Conservation (phyloP, 2,329 filamentous ascomycete species). For the Aaosphaeria arxii region DNA sequence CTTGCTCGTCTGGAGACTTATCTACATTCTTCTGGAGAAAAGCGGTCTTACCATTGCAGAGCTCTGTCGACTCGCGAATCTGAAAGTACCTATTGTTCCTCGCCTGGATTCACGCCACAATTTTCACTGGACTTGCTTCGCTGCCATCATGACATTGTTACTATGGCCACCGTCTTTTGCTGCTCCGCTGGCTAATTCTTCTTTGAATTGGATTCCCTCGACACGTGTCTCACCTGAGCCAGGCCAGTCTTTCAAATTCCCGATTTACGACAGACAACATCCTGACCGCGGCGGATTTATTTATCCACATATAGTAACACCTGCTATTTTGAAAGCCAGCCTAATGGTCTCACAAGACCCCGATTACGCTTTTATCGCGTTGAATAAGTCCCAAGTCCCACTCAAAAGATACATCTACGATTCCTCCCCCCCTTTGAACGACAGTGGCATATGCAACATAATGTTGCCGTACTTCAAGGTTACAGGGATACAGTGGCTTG, state of each 20-base stretch:
- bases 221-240: background rate
- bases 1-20: background rate
- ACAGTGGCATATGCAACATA: background rate
- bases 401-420: background rate
- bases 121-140: background rate
- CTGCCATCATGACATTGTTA: background rate
- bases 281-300: background rate
- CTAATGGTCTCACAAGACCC: background rate
- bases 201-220: background rate
- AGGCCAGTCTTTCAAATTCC: background rate
- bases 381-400: background rate
- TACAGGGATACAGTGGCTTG: background rate
- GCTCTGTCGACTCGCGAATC: background rate
- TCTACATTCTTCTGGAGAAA: background rate
- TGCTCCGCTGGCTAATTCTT: background rate
- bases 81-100: background rate
- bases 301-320: background rate
- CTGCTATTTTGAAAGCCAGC: background rate
- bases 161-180: background rate
- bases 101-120: background rate
- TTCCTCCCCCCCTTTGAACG: background rate
- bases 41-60: background rate
- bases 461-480: background rate
- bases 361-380: background rate
- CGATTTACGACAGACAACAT: background rate